Evolutionary conservation across 2,329 filamentous ascomycete species (phyloP).

Genomic region (Xylariaceae sp.): DNA sequence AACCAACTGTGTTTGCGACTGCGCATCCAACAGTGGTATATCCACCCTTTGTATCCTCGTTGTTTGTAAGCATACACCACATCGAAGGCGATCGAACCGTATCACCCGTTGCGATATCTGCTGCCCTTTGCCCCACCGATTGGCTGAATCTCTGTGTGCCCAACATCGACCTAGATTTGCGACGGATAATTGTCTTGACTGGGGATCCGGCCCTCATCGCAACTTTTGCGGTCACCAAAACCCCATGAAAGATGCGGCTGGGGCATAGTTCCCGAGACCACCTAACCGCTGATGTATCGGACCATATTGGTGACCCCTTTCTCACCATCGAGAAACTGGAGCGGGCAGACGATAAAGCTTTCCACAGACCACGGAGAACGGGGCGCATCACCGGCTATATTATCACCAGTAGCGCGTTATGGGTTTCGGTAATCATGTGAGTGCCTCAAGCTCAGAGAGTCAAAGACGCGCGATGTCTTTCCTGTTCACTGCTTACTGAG

Average conservation of each 20-base stretch:
- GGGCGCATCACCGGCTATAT: conserved; percentile 26
- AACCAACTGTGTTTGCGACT: not conserved
- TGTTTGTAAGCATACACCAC: not conserved
- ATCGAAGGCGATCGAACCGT: not conserved
- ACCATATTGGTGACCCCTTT: conserved; percentile 11
- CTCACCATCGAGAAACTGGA: conserved; percentile 9
- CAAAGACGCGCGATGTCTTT: not conserved
- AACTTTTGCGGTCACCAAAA: not conserved
- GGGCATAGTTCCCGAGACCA: not conserved
- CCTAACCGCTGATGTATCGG: conserved; percentile 1
- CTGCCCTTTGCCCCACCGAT: not conserved
- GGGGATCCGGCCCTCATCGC: not conserved
- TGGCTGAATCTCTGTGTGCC: not conserved
- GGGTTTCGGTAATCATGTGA: conserved; percentile 36
- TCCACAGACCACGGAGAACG: conserved; percentile 10
- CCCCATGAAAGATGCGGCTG: conserved; percentile 6
- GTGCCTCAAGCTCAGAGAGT: conserved; percentile 15
- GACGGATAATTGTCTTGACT: not conserved
- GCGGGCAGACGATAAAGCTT: conserved; percentile 2
- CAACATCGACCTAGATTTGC: not conserved
- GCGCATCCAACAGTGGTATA: not conserved
- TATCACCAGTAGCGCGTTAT: conserved; percentile 36
- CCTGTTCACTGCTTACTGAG: conserved; percentile 18
- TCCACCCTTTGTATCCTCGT: not conserved
- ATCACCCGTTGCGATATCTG: not conserved